Evolutionary conservation across 805 yeast species (phyloP).

Genomic region (Myxozyma sirexii): DNA sequence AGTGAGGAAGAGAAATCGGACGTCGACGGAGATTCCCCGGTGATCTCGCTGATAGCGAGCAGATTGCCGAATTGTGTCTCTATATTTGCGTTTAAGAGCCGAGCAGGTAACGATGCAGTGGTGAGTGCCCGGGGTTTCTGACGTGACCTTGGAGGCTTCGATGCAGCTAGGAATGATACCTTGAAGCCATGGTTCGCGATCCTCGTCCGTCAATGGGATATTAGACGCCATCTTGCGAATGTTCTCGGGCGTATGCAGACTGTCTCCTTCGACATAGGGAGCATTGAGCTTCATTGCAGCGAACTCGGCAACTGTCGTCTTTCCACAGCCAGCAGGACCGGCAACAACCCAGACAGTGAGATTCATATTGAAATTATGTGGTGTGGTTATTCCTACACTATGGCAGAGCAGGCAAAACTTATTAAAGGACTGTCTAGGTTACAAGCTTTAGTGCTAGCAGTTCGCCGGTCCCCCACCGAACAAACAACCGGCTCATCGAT

Average conservation of each 20-base stretch:
- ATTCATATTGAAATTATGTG: not conserved
- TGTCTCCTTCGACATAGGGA: slow-evolving; percentile 83
- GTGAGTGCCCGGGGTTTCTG: slow-evolving; percentile 17
- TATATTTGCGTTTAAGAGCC: slow-evolving; percentile 71
- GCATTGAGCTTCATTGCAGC: slow-evolving; percentile 53
- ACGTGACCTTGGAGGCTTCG: slow-evolving; percentile 42
- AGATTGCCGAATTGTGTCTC: slow-evolving; percentile 58
- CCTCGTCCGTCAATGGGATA: slow-evolving; percentile 82
- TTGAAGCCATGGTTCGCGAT: slow-evolving; percentile 87
- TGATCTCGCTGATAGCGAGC: slow-evolving; percentile 35
- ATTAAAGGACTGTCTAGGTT: too few species aligned
- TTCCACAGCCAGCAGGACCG: slow-evolving; percentile 97
- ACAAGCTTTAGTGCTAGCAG: too few species aligned
- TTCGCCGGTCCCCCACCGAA: not conserved
- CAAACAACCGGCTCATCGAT: not conserved
- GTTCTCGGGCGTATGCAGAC: slow-evolving; percentile 48
- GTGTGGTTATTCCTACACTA: not conserved
- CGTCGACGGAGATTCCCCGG: slow-evolving; percentile 40
- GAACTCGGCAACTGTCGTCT: slow-evolving; percentile 70
- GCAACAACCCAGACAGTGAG: slow-evolving; percentile 53
- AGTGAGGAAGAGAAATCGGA: slow-evolving; percentile 67
- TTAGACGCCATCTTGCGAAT: slow-evolving; percentile 82
- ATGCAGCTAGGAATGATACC: slow-evolving; percentile 45
- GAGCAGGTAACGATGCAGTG: slow-evolving; percentile 77
- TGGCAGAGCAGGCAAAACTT: not conserved